A percentile compares a stretch with the other conserved stretches of the same genome.
Evolutionary conservation across 495 filamentous ascomycete genomes (phyloP).

Genomic region (Chaetomium fimeti): DNA sequence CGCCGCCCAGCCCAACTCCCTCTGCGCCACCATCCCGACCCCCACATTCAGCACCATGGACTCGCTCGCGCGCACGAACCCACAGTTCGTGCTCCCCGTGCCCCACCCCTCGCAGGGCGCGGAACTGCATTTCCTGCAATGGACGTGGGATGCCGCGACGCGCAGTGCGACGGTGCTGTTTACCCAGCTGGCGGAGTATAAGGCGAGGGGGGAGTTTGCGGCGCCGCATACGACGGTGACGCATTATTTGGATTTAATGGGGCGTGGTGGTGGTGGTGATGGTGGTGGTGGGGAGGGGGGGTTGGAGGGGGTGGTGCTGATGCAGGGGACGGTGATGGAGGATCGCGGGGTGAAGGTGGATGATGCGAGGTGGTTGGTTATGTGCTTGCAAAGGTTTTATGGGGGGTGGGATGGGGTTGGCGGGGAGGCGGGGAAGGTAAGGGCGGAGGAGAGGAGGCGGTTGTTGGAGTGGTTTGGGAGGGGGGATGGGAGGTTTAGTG

Average conservation of each 20-base stretch:
- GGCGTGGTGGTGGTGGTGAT: too few relatives aligned
- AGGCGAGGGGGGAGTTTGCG: constrained; percentile 83
- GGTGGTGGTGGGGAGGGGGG: constrained; percentile 34
- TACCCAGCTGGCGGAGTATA: constrained; percentile 87
- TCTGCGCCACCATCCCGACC: constrained; percentile 77
- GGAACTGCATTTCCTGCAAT: constrained; percentile 83
- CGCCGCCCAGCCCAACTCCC: constrained; percentile 62
- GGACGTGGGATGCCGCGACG: constrained; percentile 63
- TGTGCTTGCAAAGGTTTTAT: constrained; percentile 95
- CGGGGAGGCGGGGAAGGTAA: constrained; percentile 47
- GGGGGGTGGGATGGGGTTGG: constrained; percentile 42
- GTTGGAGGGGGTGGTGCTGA: constrained; percentile 75
- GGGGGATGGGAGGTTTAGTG: constrained; percentile 73
- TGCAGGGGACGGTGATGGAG: constrained; percentile 76
- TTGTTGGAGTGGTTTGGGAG: constrained; percentile 77
- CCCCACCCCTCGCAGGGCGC: constrained; percentile 65
- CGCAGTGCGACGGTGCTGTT: constrained; percentile 82
- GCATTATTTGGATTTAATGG: constrained; percentile 75
- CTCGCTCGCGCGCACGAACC: constrained; percentile 64
- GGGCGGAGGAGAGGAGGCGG: constrained; percentile 52
- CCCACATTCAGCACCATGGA: constrained; percentile 68
- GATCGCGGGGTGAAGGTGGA: constrained; percentile 73
- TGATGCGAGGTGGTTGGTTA: constrained; percentile 84
- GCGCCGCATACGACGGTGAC: constrained; percentile 91
- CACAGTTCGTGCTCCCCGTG: constrained; percentile 87